These are phyloP conservation scores for Globisporangium polare DNA, from an alignment of 352 stramenopile species.

Conservation along the genomic window DNA sequence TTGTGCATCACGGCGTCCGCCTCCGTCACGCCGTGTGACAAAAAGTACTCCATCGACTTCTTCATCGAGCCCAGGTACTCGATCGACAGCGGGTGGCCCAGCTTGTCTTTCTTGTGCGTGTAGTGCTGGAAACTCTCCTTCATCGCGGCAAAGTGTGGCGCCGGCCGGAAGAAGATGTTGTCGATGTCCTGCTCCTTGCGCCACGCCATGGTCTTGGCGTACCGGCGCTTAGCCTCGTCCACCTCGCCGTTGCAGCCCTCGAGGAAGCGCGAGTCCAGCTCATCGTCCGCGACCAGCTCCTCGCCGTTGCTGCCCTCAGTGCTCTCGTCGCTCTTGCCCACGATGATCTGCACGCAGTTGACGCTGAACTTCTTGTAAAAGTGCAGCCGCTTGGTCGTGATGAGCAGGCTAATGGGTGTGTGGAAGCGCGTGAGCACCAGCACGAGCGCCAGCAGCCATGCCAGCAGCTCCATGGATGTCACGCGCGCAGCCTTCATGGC, in stretches of 20 bases:
- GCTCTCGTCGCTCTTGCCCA: conserved; percentile 40
- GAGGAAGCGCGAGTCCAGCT: conserved; percentile 53
- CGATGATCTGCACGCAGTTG: conserved; percentile 33
- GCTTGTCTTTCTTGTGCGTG: conserved; percentile 63
- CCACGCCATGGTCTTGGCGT: conserved; percentile 56
- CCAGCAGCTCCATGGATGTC: conserved; percentile 37
- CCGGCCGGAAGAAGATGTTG: conserved; percentile 56
- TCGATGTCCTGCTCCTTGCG: conserved; percentile 67
- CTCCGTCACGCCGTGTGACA: conserved; percentile 46
- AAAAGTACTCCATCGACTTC: conserved; percentile 55
- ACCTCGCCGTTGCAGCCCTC: conserved; percentile 68
- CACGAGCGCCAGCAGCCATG: conserved; percentile 46
- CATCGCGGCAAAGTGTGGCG: conserved; percentile 52
- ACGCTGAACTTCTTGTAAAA: conserved; percentile 30
- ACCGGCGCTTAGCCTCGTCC: conserved; percentile 61
- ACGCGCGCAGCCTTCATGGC: conserved; percentile 45
- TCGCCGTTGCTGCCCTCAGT: conserved; percentile 17
- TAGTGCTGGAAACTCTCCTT: conserved; percentile 63
- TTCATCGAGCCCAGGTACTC: conserved; percentile 62
- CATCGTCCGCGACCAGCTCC: conserved; percentile 31
- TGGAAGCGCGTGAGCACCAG: conserved; percentile 56
- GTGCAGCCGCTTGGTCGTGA: conserved; percentile 48
- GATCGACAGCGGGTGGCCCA: conserved; percentile 49
- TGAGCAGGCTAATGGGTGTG: conserved; percentile 43
- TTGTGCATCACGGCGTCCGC: conserved; percentile 60